These are phyloP conservation scores for Lecanicillium sp. DNA, from an alignment of 2,329 filamentous ascomycete species.

Conservation along the genomic window DNA sequence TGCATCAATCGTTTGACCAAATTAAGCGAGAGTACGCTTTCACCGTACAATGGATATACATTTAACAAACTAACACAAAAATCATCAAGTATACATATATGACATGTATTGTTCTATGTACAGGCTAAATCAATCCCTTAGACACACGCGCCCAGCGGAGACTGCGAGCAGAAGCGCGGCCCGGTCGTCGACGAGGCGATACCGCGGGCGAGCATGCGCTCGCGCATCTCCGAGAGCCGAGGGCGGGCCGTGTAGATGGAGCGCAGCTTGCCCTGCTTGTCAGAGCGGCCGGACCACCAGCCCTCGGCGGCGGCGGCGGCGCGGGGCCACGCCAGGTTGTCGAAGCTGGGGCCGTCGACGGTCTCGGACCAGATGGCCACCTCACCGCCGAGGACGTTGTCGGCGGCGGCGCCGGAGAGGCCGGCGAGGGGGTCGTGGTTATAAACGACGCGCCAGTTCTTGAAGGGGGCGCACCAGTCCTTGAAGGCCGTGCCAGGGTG, in stretches of 20 bases:
- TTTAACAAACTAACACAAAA: too few species aligned
- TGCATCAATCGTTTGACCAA: too few species aligned
- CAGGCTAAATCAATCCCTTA: neutral
- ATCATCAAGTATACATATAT: neutral
- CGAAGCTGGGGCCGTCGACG: constrained; percentile 67
- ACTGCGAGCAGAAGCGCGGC: neutral
- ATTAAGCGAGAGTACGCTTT: too few species aligned
- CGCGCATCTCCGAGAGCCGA: constrained; percentile 67
- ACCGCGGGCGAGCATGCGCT: constrained; percentile 68
- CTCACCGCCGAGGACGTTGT: constrained; percentile 75
- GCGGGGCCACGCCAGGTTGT: constrained; percentile 73
- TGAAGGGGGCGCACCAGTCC: constrained; percentile 75
- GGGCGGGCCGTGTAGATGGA: constrained; percentile 65
- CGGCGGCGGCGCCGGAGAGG: constrained; percentile 53
- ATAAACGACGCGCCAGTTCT: constrained; percentile 80
- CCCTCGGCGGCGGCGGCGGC: constrained; percentile 69
- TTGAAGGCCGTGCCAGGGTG: constrained; percentile 59
- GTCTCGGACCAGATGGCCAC: constrained; percentile 77
- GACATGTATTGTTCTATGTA: neutral
- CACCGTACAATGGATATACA: too few species aligned
- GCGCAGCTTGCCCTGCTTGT: constrained; percentile 60
- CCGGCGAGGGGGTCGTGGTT: constrained; percentile 66
- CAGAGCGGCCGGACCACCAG: constrained; percentile 68
- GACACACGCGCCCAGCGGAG: neutral
- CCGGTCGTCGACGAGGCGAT: too few species aligned